phyloP scores from a whole-genome alignment of 2,329 filamentous ascomycete species.

The Nectriaceae sp. region DNA sequence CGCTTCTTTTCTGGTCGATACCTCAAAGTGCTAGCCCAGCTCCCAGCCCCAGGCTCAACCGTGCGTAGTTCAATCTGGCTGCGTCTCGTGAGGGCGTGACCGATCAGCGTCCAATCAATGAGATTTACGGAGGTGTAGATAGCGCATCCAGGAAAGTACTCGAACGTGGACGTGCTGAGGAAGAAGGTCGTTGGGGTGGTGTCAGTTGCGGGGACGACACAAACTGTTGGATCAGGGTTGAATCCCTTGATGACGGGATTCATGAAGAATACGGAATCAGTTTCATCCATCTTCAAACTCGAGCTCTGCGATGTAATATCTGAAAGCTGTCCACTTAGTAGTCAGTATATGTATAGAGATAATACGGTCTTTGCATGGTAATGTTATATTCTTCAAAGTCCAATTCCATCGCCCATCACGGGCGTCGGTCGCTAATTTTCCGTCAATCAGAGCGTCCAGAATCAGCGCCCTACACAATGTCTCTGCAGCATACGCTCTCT shows the following conservation, averaged over 20 bases:
- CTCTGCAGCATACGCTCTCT: no score
- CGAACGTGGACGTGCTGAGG: conserved; percentile 63
- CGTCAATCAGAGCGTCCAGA: no score
- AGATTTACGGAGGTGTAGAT: conserved; percentile 60
- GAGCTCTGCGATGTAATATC: no score
- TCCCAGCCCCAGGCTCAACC: conserved; percentile 51
- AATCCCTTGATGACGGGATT: conserved; percentile 61
- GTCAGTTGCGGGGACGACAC: conserved; percentile 35
- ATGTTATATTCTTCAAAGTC: no score
- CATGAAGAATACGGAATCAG: conserved; percentile 32
- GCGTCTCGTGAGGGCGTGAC: conserved; percentile 51
- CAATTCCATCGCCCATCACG: no score
- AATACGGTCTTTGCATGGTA: no score
- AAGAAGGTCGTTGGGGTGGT: conserved; percentile 46
- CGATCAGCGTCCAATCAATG: conserved; percentile 54
- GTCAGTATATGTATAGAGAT: no score
- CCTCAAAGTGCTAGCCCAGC: conserved; percentile 50
- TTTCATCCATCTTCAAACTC: no score
- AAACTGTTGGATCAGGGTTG: conserved; percentile 61
- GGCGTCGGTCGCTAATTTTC: no score
- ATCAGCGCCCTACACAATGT: no score
- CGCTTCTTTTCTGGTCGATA: conserved; percentile 39
- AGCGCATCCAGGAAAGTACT: conserved; percentile 62
- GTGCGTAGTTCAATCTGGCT: conserved; percentile 55
- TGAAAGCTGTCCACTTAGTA: no score